Conservation (phyloP, 2,329 filamentous ascomycete genomes). For the Chrysoporthe puriensis region DNA sequence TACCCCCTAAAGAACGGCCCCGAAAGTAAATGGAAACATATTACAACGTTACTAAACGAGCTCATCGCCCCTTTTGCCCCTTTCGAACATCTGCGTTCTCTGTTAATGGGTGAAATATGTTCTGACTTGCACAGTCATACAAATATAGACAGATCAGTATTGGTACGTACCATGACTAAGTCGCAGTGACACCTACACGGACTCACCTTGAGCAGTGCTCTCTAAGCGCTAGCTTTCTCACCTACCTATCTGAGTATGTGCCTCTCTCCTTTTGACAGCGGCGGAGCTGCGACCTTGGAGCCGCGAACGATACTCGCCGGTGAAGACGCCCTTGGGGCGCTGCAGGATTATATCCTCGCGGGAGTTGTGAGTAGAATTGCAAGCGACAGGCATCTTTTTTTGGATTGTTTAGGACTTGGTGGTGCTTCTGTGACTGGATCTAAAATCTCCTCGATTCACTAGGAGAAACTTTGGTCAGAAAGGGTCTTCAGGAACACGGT, state of each 20-base stretch:
- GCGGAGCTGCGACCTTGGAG: neutral
- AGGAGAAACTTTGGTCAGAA: too few relatives aligned
- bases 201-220: too few relatives aligned
- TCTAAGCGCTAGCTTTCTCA: neutral
- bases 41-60: neutral
- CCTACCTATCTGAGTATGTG: neutral
- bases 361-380: neutral
- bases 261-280: neutral
- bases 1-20: neutral
- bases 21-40: neutral
- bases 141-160: neutral
- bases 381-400: constrained; percentile 1
- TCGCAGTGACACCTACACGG: neutral
- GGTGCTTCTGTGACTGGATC: neutral
- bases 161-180: neutral
- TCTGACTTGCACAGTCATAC: neutral
- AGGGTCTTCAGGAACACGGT: too few relatives aligned
- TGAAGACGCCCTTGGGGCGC: neutral
- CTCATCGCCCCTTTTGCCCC: neutral
- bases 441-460: too few relatives aligned
- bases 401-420: neutral
- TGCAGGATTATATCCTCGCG: neutral
- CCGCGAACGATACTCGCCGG: constrained; percentile 4
- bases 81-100: neutral
- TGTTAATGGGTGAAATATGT: neutral